These are phyloP conservation scores for Senecio squalidus DNA, from an alignment of 140 eudicot species.

Conservation along the genomic window DNA sequence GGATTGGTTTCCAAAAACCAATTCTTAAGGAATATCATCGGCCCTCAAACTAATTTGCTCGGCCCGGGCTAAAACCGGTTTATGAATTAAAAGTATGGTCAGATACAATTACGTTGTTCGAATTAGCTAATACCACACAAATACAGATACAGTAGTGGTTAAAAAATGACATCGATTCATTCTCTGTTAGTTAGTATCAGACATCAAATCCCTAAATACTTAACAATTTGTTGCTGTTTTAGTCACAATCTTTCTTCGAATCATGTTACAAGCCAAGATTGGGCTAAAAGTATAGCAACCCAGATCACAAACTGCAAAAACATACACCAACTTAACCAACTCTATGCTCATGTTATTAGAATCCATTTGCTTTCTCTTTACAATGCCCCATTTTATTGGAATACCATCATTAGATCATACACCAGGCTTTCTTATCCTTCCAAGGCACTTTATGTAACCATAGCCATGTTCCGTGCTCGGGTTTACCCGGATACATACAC, in stretches of 20 bases:
- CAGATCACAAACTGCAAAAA: slow-evolving; percentile 45
- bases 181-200: slow-evolving; percentile 4
- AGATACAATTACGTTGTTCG: too few species aligned
- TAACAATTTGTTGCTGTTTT: slow-evolving; percentile 19
- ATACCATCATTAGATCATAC: slow-evolving; percentile 57
- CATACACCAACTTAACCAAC: slow-evolving; percentile 44
- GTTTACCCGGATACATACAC: slow-evolving; percentile 62
- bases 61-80: too few species aligned
- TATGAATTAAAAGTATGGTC: too few species aligned
- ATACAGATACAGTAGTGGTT: too few species aligned
- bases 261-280: slow-evolving; percentile 21
- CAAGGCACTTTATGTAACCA: slow-evolving; percentile 40
- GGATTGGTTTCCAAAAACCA: too few species aligned
- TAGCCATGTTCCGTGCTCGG: slow-evolving; percentile 50
- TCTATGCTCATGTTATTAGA: slow-evolving; percentile 48
- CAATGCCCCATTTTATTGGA: slow-evolving; percentile 54
- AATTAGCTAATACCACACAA: too few species aligned
- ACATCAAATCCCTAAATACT: slow-evolving; percentile 22
- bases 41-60: too few species aligned
- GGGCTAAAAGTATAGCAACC: slow-evolving; percentile 40
- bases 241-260: slow-evolving; percentile 26
- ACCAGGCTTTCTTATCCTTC: slow-evolving; percentile 38
- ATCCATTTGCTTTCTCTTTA: slow-evolving; percentile 42
- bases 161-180: too few species aligned
- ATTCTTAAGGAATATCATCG: too few species aligned